Evolutionary conservation across 768 basidiomycete genomes (phyloP).

Genomic region (Mycena filopes): DNA sequence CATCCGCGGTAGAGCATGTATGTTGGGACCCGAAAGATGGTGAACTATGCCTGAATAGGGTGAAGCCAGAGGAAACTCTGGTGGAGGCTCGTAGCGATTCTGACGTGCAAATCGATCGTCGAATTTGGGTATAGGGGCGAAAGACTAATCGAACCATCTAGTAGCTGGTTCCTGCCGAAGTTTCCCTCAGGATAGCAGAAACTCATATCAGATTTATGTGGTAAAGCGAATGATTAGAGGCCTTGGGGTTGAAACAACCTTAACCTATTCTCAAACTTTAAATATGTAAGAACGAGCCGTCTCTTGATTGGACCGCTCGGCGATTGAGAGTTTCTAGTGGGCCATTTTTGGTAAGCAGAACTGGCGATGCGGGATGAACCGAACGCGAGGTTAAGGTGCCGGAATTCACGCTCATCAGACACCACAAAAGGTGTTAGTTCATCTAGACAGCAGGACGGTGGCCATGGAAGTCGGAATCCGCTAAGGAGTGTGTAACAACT

Average conservation of each 20-base stretch:
- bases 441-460: constrained; percentile 90
- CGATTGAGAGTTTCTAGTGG: constrained; percentile 85
- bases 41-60: constrained; percentile 91
- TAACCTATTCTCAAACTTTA: constrained; percentile 86
- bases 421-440: constrained; percentile 89
- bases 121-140: constrained; percentile 96
- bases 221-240: constrained; percentile 93
- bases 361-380: constrained; percentile 77
- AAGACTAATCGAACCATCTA: constrained; percentile 96
- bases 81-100: constrained; percentile 96
- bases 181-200: constrained; percentile 77
- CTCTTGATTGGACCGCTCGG: constrained; percentile 85
- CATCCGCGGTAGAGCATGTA: constrained; percentile 84
- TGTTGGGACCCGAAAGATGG: constrained; percentile 92
- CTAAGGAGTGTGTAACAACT: constrained; percentile 91
- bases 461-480: constrained; percentile 88
- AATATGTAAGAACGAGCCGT: constrained; percentile 88
- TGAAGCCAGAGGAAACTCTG: constrained; percentile 96
- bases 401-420: constrained; percentile 87
- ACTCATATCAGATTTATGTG: constrained; percentile 70
- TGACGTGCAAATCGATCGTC: constrained; percentile 97
- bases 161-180: constrained; percentile 94
- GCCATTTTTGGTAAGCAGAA: constrained; percentile 84
- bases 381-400: constrained; percentile 80
- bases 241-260: constrained; percentile 90